Evolutionary conservation across 2,329 filamentous ascomycete species (phyloP), one percentile per base, ranked within the genome.

Genomic region (Epichloe gansuensis): DNA sequence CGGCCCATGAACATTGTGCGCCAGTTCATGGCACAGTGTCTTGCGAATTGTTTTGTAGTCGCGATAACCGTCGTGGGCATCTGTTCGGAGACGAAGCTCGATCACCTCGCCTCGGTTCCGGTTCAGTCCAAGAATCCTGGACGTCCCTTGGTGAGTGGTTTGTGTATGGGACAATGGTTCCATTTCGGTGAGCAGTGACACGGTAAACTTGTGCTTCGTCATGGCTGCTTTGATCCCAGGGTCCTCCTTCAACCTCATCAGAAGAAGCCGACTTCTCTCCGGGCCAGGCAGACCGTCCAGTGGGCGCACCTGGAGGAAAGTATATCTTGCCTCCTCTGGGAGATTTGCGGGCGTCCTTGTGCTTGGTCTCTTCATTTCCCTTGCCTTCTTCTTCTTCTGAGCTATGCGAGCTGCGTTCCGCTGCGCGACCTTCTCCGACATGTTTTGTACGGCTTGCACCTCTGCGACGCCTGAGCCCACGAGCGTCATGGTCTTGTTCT

Each of bases 121-220:
- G 65, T 98, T 98, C 42, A 97, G 67, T 0, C 93, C 93, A 0
- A 97, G 70, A 1, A 88, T 91, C 45, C 88, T 78, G 48, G 83
- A 83, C n/a, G 76, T 78, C 46, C 80, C 78, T 61, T 93, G 85
- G 62, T 88, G 85, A 3, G 80, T 87, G 1, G 73, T 67, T 56
- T 77, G 67, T 0, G 91, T 96, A 67, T 96, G 82, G 59, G 84
- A 78, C 0, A 84, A 76, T 0, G 93, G 93, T 61, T 98, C 87
- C 91, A 98, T 97, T 69, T 98, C 93, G 0, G 91, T 96, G 28
- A 98, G 75, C 3, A 97, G 69, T 0, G 85, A 85, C 1, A 98
- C 93, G 21, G 78, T 80, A 72, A 95, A 96, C 57, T 83, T 80
- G 72, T 95, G 91, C 61, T 83, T 83, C 15, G 78, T 75, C 93